Evolutionary conservation across 805 yeast genomes (phyloP).

Genomic region (Saccharomyces cerevisiae): DNA sequence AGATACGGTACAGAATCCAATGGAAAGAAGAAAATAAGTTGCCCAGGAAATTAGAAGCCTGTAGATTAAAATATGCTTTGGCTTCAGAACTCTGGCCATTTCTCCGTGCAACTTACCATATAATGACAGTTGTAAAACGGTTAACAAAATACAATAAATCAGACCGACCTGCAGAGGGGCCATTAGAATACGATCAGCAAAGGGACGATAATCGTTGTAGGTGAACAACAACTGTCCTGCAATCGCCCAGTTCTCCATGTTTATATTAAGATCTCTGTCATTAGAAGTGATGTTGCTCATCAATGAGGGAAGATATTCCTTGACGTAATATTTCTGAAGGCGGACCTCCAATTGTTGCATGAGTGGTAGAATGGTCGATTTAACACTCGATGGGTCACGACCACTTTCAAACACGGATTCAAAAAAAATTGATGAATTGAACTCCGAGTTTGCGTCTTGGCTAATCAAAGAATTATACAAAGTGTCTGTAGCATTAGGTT

Average conservation of each 20-base stretch:
- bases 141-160: slow-evolving; percentile 59
- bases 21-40: slow-evolving; percentile 48
- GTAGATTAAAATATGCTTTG: slow-evolving; percentile 42
- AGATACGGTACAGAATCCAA: slow-evolving; percentile 51
- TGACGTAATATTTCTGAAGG: slow-evolving; percentile 19
- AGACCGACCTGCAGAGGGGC: slow-evolving; percentile 74
- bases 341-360: slow-evolving; percentile 32
- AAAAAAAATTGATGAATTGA: slow-evolving; percentile 24
- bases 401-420: slow-evolving; percentile 51
- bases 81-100: slow-evolving; percentile 40
- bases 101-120: slow-evolving; percentile 45
- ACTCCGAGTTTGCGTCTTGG: slow-evolving; percentile 12
- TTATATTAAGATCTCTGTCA: slow-evolving; percentile 7
- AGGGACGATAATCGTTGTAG: slow-evolving; percentile 43
- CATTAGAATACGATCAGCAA: slow-evolving; percentile 39
- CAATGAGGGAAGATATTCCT: slow-evolving; percentile 22
- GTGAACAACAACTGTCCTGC: slow-evolving; percentile 31
- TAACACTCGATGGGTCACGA: slow-evolving; percentile 48
- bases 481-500: slow-evolving; percentile 37
- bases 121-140: slow-evolving; percentile 63
- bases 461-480: slow-evolving; percentile 20
- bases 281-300: slow-evolving; percentile 16
- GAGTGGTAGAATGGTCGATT: slow-evolving; percentile 37
- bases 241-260: slow-evolving; percentile 14
- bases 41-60: slow-evolving; percentile 43